Evolutionary conservation across 345 rosid genomes (phyloP), one percentile per base, ranked within the genome.

Genomic region (Arabidopsis arenosa): DNA sequence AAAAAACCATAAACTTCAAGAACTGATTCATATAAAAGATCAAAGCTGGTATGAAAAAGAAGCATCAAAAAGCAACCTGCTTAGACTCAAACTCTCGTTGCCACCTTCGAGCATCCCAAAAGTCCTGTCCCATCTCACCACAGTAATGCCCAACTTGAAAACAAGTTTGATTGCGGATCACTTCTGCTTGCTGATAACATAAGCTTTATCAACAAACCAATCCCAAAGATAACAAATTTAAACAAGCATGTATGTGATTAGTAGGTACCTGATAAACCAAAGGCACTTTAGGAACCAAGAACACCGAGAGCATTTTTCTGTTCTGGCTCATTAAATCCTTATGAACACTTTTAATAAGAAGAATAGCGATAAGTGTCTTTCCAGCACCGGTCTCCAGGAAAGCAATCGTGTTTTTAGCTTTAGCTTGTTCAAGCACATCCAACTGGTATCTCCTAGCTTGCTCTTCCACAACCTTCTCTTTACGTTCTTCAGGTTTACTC

Each of bases 361-460:
- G 93, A 66, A 92, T 91, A 14, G 97, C 99, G 49, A 95, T 95
- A 70, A 92, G 89, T 0, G 99, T 95, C 92, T 95, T 95, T 75
- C 99, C 99, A 2, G 97, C 97, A 36, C 99, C 99, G 0, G 99
- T 95, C 81, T 95, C 99, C 36, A 95, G 97, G 73, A 95, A 95
- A 64, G 99, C 97, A 48, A 95, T 95, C 1, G 97, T 95, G 83
- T 95, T 95, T 77, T 77, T 89, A 62, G 80, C 83, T 88, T 88
- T 90, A 4, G 99, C 99, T 73, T 95, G 99, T 63, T 95, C 97
- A 63, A 95, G 96, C 66, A 92, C 99, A 79, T 95, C 99, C 80
- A 92, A 84, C 49, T 95, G 99, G 79, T 95, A 95, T 54, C 87
- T 68, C 8, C 99, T 92, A 9, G 97, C 99, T 61, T 95, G 85